Evolutionary conservation across 2,329 filamentous ascomycete species (phyloP).

Genomic region (Huntiella decipiens): DNA sequence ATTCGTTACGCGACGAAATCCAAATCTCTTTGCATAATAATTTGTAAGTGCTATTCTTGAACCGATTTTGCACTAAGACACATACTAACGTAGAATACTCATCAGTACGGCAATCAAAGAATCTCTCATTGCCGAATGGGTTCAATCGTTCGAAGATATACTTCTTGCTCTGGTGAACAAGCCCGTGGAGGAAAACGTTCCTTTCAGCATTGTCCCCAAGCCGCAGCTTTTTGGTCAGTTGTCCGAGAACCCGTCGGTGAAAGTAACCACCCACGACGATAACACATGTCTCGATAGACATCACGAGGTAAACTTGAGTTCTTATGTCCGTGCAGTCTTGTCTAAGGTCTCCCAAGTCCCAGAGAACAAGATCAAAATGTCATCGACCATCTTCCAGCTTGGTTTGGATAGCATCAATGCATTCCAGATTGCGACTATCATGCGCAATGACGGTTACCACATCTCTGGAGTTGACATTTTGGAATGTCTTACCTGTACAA

Average conservation of each 20-base stretch:
- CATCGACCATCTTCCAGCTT: constrained; percentile 67
- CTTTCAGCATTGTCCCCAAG: too few relatives aligned
- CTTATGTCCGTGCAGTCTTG: constrained; percentile 34
- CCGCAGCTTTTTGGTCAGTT: too few relatives aligned
- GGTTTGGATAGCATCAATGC: constrained; percentile 84
- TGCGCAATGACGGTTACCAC: constrained; percentile 39
- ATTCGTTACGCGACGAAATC: constrained; percentile 28
- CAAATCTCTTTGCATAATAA: constrained; percentile 45
- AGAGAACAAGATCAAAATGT: constrained; percentile 29
- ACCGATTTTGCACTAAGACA: neutral
- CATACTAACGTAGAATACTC: neutral
- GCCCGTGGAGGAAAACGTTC: too few relatives aligned
- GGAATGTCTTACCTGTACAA: constrained; percentile 17
- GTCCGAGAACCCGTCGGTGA: too few relatives aligned
- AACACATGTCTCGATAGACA: too few relatives aligned
- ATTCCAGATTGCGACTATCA: constrained; percentile 50
- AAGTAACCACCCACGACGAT: too few relatives aligned
- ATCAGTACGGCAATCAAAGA: neutral
- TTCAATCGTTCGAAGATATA: too few relatives aligned
- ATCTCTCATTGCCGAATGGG: neutral
- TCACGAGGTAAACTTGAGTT: too few relatives aligned
- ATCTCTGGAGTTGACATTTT: constrained; percentile 58
- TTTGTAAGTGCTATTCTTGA: constrained; percentile 18
- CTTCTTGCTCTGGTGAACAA: too few relatives aligned
- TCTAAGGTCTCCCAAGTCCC: constrained; percentile 37